These are phyloP conservation scores for Cordyceps farinosa DNA, from an alignment of 2,329 filamentous ascomycete species.

Conservation along the genomic window DNA sequence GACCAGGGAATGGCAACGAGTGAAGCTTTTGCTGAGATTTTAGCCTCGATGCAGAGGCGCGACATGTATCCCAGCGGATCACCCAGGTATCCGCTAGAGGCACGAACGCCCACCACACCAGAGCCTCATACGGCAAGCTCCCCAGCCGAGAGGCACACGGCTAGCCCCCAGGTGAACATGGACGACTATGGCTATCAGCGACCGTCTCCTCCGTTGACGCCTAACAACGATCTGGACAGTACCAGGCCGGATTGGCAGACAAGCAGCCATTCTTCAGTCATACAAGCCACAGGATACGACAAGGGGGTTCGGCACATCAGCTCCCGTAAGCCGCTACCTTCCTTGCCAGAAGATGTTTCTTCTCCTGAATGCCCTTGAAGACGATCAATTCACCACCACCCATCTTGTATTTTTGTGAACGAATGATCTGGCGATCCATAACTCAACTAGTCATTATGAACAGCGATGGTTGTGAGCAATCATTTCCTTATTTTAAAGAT, in stretches of 20 bases:
- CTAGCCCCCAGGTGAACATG: not conserved
- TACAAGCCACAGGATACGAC: slow-evolving; percentile 15
- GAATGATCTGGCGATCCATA: not conserved
- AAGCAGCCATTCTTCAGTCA: slow-evolving; percentile 20
- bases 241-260: slow-evolving; percentile 8
- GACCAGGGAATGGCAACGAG: slow-evolving; percentile 26
- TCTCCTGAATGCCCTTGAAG: slow-evolving; percentile 11
- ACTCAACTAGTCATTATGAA: not conserved
- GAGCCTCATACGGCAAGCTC: not conserved
- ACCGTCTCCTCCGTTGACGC: slow-evolving; percentile 17
- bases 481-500: not conserved
- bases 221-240: not conserved
- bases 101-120: not conserved
- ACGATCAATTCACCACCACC: not conserved
- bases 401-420: not conserved
- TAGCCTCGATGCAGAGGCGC: slow-evolving; percentile 21
- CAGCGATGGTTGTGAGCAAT: not conserved
- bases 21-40: slow-evolving; percentile 23
- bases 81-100: not conserved
- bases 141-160: not conserved
- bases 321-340: slow-evolving; percentile 42
- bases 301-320: slow-evolving; percentile 22
- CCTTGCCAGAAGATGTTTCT: slow-evolving; percentile 37
- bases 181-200: slow-evolving; percentile 17
- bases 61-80: slow-evolving; percentile 14